Conservation (phyloP, 495 filamentous ascomycete species). For the Penicillium nucicola region DNA sequence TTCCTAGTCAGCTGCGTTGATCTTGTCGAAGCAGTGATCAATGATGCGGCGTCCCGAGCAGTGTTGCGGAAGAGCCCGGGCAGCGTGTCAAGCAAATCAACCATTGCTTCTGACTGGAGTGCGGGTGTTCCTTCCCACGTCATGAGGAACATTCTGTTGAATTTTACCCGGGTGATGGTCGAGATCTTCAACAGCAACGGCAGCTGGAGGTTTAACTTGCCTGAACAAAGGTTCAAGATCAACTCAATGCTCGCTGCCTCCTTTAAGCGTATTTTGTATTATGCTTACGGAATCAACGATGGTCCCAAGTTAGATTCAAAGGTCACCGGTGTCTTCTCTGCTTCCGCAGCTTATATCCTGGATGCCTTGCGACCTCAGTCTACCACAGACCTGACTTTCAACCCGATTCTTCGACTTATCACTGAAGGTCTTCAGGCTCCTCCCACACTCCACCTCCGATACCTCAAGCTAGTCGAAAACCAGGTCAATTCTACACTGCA, state of each 20-base stretch:
- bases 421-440: slow-evolving; percentile 63
- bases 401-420: slow-evolving; percentile 71
- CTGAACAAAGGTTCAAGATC: slow-evolving; percentile 62
- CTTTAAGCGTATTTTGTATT: slow-evolving; percentile 69
- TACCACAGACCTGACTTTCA: slow-evolving; percentile 66
- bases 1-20: slow-evolving; percentile 69
- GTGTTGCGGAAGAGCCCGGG: slow-evolving; percentile 65
- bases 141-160: slow-evolving; percentile 66
- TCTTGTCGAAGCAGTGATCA: slow-evolving; percentile 70
- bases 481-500: slow-evolving; percentile 62
- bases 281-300: slow-evolving; percentile 70
- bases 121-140: slow-evolving; percentile 74
- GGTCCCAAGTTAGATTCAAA: slow-evolving; percentile 49
- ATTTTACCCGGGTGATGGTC: slow-evolving; percentile 67
- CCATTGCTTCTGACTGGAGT: slow-evolving; percentile 52
- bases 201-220: slow-evolving; percentile 75
- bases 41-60: slow-evolving; percentile 69
- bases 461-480: slow-evolving; percentile 51
- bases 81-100: slow-evolving; percentile 50
- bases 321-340: slow-evolving; percentile 60
- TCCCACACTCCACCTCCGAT: slow-evolving; percentile 58
- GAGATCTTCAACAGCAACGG: slow-evolving; percentile 79
- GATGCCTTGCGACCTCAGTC: slow-evolving; percentile 72
- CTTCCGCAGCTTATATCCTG: slow-evolving; percentile 69
- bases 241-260: slow-evolving; percentile 56